A percentile compares a stretch with the other conserved stretches of the same genome.
Evolutionary conservation across 352 stramenopile genomes (phyloP).

Genomic region (Albugo candida): DNA sequence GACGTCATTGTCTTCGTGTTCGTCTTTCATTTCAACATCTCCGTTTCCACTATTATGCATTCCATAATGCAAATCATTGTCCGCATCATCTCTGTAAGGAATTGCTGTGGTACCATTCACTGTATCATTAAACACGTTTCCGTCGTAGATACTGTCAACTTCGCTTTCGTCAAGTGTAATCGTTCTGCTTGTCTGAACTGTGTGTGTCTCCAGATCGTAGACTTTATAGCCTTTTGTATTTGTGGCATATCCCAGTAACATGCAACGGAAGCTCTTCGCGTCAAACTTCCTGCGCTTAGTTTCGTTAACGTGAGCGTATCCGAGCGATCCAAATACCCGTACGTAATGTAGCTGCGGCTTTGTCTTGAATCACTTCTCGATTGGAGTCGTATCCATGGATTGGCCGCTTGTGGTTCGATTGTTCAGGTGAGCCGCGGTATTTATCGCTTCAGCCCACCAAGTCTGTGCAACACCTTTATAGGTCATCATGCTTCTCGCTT

Average conservation of each 20-base stretch:
- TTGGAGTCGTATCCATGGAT: constrained; percentile 4
- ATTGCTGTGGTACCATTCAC: no score
- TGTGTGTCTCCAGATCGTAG: neutral
- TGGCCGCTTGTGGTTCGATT: constrained; percentile 3
- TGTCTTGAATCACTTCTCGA: constrained; percentile 8
- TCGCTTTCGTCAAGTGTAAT: no score
- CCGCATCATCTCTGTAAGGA: no score
- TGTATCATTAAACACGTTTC: no score
- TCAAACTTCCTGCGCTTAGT: constrained; percentile 4
- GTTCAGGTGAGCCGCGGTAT: constrained; percentile 12
- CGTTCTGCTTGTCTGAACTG: no score
- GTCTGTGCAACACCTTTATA: constrained; percentile 2
- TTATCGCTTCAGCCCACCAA: constrained; percentile 10
- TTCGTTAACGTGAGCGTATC: constrained; percentile 4
- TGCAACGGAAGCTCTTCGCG: neutral
- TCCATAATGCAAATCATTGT: no score
- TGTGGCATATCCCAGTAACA: neutral
- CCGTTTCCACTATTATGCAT: no score
- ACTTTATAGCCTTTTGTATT: neutral
- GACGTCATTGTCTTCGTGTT: no score
- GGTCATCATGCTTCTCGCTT: constrained; percentile 5
- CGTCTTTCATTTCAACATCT: no score
- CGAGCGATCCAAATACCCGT: constrained; percentile 6
- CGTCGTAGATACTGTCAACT: no score
- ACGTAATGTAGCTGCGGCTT: neutral